A percentile compares a stretch with the other conserved stretches of the same genome.
phyloP scores from a whole-genome alignment of 768 basidiomycete species.

The Agaricus bisporus region DNA sequence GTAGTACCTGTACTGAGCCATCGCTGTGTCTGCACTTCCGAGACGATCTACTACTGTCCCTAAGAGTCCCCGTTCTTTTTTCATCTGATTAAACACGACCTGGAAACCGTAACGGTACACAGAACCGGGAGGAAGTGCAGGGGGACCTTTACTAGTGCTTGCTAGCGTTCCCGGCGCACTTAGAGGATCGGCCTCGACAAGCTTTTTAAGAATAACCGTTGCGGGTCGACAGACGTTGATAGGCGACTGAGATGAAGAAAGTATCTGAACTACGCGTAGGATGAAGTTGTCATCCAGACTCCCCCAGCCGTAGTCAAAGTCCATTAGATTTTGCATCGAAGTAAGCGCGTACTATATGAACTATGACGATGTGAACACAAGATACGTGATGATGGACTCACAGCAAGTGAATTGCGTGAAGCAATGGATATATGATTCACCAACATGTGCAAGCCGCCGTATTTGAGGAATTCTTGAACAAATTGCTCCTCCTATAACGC shows the following conservation, averaged over 20 bases:
- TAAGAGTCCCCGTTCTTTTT: slow-evolving; percentile 60
- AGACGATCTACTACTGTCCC: slow-evolving; percentile 80
- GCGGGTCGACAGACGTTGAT: slow-evolving; percentile 93
- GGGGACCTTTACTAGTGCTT: slow-evolving; percentile 53
- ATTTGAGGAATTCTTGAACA: slow-evolving; percentile 67
- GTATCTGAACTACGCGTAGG: slow-evolving; percentile 68
- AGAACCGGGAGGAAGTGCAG: slow-evolving; percentile 55
- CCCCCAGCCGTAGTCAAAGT: slow-evolving; percentile 78
- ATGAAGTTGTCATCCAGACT: slow-evolving; percentile 70
- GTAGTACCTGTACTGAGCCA: slow-evolving; percentile 74
- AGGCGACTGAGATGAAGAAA: slow-evolving; percentile 66
- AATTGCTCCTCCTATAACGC: slow-evolving; percentile 72
- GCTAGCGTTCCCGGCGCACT: slow-evolving; percentile 55
- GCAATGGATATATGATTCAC: slow-evolving; percentile 59
- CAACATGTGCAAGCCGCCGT: slow-evolving; percentile 66
- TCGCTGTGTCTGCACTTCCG: slow-evolving; percentile 77
- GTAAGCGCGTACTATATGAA: slow-evolving; percentile 70
- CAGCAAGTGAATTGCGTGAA: slow-evolving; percentile 83
- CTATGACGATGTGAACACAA: slow-evolving; percentile 5
- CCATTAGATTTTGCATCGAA: slow-evolving; percentile 85
- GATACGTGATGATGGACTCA: slow-evolving; percentile 28
- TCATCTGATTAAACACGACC: slow-evolving; percentile 78
- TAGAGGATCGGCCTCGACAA: slow-evolving; percentile 81
- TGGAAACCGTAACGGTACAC: slow-evolving; percentile 82
- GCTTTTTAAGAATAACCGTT: slow-evolving; percentile 81